phyloP scores from a whole-genome alignment of 139 green algal genomes.

The Astrephomene gubernaculifera region DNA sequence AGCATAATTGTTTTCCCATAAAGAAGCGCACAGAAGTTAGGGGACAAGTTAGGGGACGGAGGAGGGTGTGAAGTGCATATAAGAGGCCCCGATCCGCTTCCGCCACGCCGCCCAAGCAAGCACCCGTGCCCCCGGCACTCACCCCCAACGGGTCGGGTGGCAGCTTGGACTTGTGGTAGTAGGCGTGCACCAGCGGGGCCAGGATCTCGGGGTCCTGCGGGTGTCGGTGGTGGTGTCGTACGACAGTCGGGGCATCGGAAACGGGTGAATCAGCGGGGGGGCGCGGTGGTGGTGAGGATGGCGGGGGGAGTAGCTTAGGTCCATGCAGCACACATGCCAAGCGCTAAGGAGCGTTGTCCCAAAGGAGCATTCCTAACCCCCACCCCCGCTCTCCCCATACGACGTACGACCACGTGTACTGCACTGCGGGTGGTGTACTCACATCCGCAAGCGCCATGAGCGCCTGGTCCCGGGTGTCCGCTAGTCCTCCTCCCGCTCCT shows the following conservation, averaged over 20 bases:
- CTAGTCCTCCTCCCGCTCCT: neutral
- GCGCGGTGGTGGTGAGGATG: neutral
- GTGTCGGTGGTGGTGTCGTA: neutral
- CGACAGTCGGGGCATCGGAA: neutral
- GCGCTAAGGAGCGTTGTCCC: too few species aligned
- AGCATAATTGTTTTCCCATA: neutral
- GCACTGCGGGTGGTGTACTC: too few species aligned
- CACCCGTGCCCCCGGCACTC: neutral
- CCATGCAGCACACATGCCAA: too few species aligned
- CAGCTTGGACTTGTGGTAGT: slow-evolving; percentile 23
- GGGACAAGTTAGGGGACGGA: neutral
- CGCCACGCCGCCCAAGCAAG: neutral
- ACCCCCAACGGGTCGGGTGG: slow-evolving; percentile 21
- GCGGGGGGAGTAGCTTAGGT: too few species aligned
- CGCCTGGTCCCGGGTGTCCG: neutral
- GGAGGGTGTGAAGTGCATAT: neutral
- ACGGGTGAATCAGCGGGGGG: neutral
- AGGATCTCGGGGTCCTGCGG: neutral
- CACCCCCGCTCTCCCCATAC: too few species aligned
- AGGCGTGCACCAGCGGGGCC: neutral
- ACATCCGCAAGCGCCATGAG: slow-evolving; percentile 17
- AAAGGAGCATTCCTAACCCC: too few species aligned
- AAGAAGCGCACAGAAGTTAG: neutral
- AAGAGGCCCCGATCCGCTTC: neutral
- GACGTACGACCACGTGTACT: too few species aligned